phyloP scores from a whole-genome alignment of 2,329 filamentous ascomycete genomes.

The Botrytis paeoniae region DNA sequence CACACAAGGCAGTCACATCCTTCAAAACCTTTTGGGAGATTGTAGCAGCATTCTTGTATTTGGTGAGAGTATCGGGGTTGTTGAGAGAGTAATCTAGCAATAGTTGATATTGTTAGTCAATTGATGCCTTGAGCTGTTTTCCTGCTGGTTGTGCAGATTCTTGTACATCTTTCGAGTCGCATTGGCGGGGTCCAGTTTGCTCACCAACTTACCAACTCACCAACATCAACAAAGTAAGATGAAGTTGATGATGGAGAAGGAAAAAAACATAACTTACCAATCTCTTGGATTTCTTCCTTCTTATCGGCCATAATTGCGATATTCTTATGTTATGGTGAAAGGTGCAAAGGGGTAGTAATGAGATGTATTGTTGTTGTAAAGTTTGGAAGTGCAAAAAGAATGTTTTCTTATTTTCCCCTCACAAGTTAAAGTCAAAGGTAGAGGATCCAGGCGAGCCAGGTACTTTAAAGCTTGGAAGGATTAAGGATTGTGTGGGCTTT shows the following conservation, averaged over 20 bases:
- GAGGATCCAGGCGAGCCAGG: background rate
- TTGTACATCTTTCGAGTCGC: slow-evolving; percentile 18
- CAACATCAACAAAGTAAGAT: slow-evolving; percentile 25
- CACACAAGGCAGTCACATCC: slow-evolving; percentile 69
- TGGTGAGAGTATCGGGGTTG: slow-evolving; percentile 93
- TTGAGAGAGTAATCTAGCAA: slow-evolving; percentile 77
- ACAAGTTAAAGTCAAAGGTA: background rate
- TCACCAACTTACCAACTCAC: slow-evolving; percentile 19
- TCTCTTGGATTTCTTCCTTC: slow-evolving; percentile 41
- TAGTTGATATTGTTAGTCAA: background rate
- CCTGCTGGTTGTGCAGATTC: slow-evolving; percentile 3
- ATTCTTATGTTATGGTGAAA: background rate
- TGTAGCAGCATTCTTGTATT: slow-evolving; percentile 95
- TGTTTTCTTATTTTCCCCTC: slow-evolving; percentile 11
- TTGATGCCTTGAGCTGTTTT: background rate
- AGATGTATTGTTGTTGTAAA: background rate
- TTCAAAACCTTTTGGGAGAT: slow-evolving; percentile 96
- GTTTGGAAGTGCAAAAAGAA: background rate
- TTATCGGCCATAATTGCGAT: slow-evolving; percentile 42
- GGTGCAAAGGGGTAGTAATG: background rate
- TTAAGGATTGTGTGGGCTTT: slow-evolving; percentile 6
- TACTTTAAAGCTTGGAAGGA: background rate
- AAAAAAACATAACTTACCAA: slow-evolving; percentile 39
- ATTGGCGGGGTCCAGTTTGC: slow-evolving; percentile 37
- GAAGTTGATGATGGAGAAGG: slow-evolving; percentile 19